Evolutionary conservation across 2,329 filamentous ascomycete genomes (phyloP).

Genomic region (Fusarium odoratissimum): DNA sequence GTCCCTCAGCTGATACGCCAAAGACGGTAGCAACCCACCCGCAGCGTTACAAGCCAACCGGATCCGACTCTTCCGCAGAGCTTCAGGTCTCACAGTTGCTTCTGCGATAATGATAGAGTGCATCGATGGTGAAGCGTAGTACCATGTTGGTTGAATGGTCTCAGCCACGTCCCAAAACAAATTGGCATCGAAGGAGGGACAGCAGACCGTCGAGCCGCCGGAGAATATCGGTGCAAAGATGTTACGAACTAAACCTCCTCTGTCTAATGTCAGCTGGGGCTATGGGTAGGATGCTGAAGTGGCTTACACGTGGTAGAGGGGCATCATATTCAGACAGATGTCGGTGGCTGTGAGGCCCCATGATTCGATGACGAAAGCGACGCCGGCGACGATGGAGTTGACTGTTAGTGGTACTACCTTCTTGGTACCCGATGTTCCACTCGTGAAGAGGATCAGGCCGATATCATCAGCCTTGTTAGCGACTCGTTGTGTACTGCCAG

Average conservation of each 20-base stretch:
- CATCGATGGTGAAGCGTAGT: constrained; percentile 14
- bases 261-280: accelerated
- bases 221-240: constrained; percentile 3
- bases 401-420: background rate
- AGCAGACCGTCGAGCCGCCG: background rate
- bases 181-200: constrained; percentile 13
- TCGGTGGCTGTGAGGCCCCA: background rate
- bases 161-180: constrained; percentile 13
- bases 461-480: constrained; percentile 13
- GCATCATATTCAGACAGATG: constrained; percentile 22
- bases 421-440: constrained; percentile 8
- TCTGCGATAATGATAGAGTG: constrained; percentile 10
- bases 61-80: background rate
- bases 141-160: constrained; percentile 7
- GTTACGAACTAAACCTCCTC: background rate
- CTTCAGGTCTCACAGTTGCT: background rate
- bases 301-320: constrained; percentile 14
- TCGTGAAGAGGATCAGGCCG: constrained; percentile 12
- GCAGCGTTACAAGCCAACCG: constrained; percentile 12
- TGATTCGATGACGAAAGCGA: constrained; percentile 15
- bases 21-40: background rate
- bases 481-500: accelerated
- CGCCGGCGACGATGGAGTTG: background rate
- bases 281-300: accelerated
- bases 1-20: constrained; percentile 9